These are phyloP conservation scores for Phyllosticta paracitricarpa DNA, from an alignment of 2,329 filamentous ascomycete species.

Conservation along the genomic window DNA sequence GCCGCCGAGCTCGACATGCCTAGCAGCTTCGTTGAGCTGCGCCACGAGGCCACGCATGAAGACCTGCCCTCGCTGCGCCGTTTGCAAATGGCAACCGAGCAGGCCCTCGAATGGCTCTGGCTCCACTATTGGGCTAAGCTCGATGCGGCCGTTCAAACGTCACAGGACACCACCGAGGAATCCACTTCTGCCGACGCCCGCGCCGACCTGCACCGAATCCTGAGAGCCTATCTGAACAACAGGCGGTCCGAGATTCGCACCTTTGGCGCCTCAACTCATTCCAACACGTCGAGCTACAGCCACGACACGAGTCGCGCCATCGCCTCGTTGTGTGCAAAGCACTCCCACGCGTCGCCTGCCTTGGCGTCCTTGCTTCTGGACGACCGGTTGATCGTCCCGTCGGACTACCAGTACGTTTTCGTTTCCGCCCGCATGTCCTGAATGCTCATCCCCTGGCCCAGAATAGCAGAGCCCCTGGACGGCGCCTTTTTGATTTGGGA, in stretches of 20 bases:
- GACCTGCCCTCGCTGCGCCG: constrained; percentile 68
- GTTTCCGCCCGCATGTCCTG: not conserved
- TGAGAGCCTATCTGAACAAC: not conserved
- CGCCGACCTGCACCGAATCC: constrained; percentile 3
- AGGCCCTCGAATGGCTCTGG: constrained; percentile 79
- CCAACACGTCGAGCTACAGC: not conserved
- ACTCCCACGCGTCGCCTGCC: not conserved
- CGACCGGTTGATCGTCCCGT: constrained; percentile 9
- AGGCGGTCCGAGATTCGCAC: not conserved
- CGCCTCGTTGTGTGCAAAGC: not conserved
- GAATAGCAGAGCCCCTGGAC: constrained; percentile 2
- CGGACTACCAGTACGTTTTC: not conserved
- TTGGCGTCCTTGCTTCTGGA: constrained; percentile 3
- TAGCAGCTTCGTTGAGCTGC: constrained; percentile 74
- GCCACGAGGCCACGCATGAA: constrained; percentile 85
- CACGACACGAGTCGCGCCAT: not conserved
- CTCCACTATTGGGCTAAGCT: constrained; percentile 68
- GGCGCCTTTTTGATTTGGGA: constrained; percentile 36
- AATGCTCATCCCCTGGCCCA: constrained; percentile 7
- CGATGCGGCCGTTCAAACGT: constrained; percentile 19
- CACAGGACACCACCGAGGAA: constrained; percentile 1
- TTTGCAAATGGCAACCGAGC: constrained; percentile 57
- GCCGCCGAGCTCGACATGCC: constrained; percentile 60
- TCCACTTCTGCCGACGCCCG: not conserved
- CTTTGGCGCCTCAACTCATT: not conserved